Conservation (phyloP, 768 basidiomycete species). For the Tylopilus subfusipes region DNA sequence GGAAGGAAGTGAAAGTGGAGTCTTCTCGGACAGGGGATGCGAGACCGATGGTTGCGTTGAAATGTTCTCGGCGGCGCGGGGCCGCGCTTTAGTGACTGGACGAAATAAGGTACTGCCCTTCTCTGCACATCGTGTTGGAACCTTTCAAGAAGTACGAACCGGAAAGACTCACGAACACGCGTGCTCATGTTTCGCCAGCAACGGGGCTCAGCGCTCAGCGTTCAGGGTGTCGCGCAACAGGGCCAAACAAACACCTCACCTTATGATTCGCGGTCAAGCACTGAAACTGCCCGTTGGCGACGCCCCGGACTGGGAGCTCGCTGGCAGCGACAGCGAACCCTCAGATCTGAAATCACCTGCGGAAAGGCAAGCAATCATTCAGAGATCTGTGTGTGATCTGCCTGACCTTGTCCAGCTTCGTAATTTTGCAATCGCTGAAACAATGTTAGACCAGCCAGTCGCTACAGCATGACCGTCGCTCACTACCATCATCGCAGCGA, state of each 20-base stretch:
- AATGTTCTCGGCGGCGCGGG: slow-evolving; percentile 35
- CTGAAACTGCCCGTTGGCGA: slow-evolving; percentile 53
- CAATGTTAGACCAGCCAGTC: slow-evolving; percentile 49
- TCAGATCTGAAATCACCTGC: slow-evolving; percentile 43
- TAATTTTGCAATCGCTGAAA: slow-evolving; percentile 62
- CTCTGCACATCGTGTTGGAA: slow-evolving; percentile 40
- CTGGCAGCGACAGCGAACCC: slow-evolving; percentile 40
- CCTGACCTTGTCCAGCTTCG: slow-evolving; percentile 40
- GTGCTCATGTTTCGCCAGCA: slow-evolving; percentile 35
- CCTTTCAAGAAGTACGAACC: neutral
- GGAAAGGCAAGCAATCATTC: slow-evolving; percentile 47
- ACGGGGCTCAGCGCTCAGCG: too few relatives aligned
- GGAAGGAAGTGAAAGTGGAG: neutral
- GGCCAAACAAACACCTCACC: slow-evolving; percentile 23
- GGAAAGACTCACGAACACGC: slow-evolving; percentile 55
- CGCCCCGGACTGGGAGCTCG: slow-evolving; percentile 58
- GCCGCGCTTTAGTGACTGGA: slow-evolving; percentile 58
- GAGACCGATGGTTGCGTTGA: slow-evolving; percentile 15
- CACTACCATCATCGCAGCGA: slow-evolving; percentile 42
- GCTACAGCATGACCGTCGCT: slow-evolving; percentile 12
- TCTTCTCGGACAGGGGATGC: slow-evolving; percentile 1
- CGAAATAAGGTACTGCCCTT: slow-evolving; percentile 69
- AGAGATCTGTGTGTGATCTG: neutral
- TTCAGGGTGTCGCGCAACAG: slow-evolving; percentile 18
- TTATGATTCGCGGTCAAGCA: slow-evolving; percentile 27